Percentiles rank a stretch among this genome's conserved stretches.
Evolutionary conservation across 23 red algal genomes (phyloP).

Genomic region (Cyanidium caldarium): DNA sequence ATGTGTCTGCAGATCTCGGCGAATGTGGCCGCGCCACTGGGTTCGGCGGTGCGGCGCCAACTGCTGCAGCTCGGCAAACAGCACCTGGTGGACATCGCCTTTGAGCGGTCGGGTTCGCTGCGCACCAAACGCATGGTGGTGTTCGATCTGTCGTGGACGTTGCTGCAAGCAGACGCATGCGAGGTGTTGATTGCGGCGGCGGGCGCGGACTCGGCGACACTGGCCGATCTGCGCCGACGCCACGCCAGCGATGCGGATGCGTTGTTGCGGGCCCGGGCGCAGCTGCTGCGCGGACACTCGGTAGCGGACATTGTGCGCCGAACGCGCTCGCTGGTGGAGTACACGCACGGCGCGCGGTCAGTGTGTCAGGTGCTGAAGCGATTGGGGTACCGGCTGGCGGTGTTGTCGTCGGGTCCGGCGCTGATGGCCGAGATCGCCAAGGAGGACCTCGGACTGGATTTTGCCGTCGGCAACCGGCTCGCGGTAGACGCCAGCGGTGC

Average conservation of each 20-base stretch:
- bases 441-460: constrained; percentile 55
- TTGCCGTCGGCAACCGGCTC: constrained; percentile 60
- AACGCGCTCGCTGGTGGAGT: background rate
- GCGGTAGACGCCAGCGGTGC: constrained; percentile 25
- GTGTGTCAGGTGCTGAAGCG: constrained; percentile 53
- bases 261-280: constrained; percentile 22
- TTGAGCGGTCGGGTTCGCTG: constrained; percentile 43
- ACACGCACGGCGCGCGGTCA: constrained; percentile 53
- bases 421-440: constrained; percentile 50
- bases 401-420: constrained; percentile 53
- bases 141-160: constrained; percentile 93
- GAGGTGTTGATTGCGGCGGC: constrained; percentile 51
- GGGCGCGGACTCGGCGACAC: background rate
- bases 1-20: background rate
- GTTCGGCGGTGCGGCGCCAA: background rate
- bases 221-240: background rate
- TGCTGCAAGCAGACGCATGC: constrained; percentile 66
- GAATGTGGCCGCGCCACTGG: background rate
- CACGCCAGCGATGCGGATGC: background rate
- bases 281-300: constrained; percentile 6
- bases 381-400: constrained; percentile 65
- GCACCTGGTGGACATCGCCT: constrained; percentile 44
- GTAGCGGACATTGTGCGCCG: background rate
- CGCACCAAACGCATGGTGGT: constrained; percentile 88
- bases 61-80: constrained; percentile 11